Base-by-base conservation (phyloP, 1,284 basidiomycete species). In the Malassezia cuniculi region DNA sequence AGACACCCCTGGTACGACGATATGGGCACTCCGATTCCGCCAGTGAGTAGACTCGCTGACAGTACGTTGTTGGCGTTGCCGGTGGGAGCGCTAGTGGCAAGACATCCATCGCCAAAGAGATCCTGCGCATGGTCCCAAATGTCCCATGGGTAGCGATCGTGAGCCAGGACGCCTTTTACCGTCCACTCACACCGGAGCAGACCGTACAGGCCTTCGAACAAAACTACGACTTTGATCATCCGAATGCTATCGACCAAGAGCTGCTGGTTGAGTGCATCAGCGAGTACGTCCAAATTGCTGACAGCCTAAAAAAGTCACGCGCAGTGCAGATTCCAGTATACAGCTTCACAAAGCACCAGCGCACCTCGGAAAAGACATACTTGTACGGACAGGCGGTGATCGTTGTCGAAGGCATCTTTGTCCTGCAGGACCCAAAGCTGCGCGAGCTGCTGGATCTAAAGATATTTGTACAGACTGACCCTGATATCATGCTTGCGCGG, bases 381-480 rank as follows among this genome's bases (percentile, higher is more conserved):
- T 72, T 95, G 1, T 97, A 95, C 66, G 90, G 90, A 1, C 86
- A 87, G 4, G 78, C 81, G n/a, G 82, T 95, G 32, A 82, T 95
- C 55, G 89, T 95, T 48, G 79, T 82, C 15, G 89, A 97, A 62
- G 90, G 90, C 3, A 89, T 95, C 48, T 80, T 94, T 76, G 78
- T 84, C 3, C 69, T 97, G 27, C 79, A 85, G 48, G 85, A 39
- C 69, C 50, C 55, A 14, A 46, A 43, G 10, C 43, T 94, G 27
- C 74, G 90, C 38, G 74, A 76, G 3, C 69, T 95, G 29, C 89
- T 94, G 59, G 90, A 95, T 68, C 74, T 97, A 27, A 94, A 94
- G 73, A 84, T 69, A 12, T 69, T 48, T 34, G 64, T 66, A 52
- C 74, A 69, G 39, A 87, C 85, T 39, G 90, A 95, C 64, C 82